Conservation (phyloP, 352 stramenopile genomes). For the Pythium periplocum region DNA sequence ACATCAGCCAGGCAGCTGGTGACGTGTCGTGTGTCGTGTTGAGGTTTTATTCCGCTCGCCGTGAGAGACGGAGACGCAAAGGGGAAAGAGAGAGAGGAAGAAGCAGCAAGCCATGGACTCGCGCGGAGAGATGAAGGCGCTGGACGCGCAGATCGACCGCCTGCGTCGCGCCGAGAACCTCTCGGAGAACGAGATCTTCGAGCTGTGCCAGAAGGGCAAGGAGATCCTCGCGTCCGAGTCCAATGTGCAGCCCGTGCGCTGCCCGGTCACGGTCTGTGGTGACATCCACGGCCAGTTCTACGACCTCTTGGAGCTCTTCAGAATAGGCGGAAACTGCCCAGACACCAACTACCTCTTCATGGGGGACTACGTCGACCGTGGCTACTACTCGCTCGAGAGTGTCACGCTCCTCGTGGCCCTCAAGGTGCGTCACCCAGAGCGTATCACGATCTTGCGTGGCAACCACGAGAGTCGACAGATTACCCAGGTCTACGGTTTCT, state of each 20-base stretch:
- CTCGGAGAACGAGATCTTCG: constrained; percentile 85
- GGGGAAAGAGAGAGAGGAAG: not conserved
- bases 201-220: constrained; percentile 87
- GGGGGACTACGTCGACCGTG: constrained; percentile 87
- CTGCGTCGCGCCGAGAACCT: constrained; percentile 85
- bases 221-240: constrained; percentile 82
- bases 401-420: constrained; percentile 79
- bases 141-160: constrained; percentile 83
- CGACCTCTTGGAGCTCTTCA: constrained; percentile 86
- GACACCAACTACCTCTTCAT: constrained; percentile 92
- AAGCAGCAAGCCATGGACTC: constrained; percentile 38
- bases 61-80: too few species aligned
- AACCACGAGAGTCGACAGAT: constrained; percentile 64
- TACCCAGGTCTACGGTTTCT: constrained; percentile 63
- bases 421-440: constrained; percentile 82
- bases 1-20: too few species aligned
- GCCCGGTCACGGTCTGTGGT: constrained; percentile 82
- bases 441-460: constrained; percentile 76
- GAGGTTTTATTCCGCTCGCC: too few species aligned
- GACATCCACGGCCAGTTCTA: constrained; percentile 91
- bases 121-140: constrained; percentile 79
- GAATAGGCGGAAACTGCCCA: constrained; percentile 81
- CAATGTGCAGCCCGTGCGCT: constrained; percentile 83
- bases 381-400: constrained; percentile 86
- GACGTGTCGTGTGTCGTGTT: too few species aligned